Evolutionary conservation across 2,329 filamentous ascomycete genomes (phyloP), one percentile per base, ranked within the genome.

Genomic region (Trichoderma simmonsii): DNA sequence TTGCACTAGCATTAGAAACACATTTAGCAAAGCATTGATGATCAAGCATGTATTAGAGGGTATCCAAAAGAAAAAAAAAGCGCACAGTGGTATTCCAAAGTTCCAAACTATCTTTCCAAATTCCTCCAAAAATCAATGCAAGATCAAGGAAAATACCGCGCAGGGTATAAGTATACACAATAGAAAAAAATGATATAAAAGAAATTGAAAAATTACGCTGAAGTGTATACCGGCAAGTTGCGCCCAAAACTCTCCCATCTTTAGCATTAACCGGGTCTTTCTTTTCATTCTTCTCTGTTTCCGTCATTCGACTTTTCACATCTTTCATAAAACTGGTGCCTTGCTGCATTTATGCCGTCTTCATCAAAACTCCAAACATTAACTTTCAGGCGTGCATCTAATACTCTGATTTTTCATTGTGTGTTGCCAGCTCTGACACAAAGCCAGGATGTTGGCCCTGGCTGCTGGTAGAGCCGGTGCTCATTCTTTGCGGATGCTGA

Each of bases 321-420:
- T 66, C 26, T 21, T 48, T 62, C 39, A 21, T 34, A 34, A 34
- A 39, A 54, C 12, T 24, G 39, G 39, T 28, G 24, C 14, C 21
- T 21, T 24, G 15, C 21, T 51, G 4, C 28, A 28, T 60, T n/a
- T 21, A 21, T 39, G n/a, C 59, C 65, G n/a, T 54, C 57, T 34
- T 51, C 21, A 51, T 54, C 57, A 48, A 61, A 34, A 15, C 39
- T 21, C 39, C 34, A 26, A 48, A 60, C 6, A 26, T 30, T 30
- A 14, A n/a, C 15, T 12, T 32, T 62, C 36, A 3, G 21, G 24
- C 4, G 36, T 71, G 70, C 18, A 26, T 34, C 32, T 72, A 73
- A 73, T 86, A 77, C 77, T 87, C 86, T 74, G 86, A 86, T 0
- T 73, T 76, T 79, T 88, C 86, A 9, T 76, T 77, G 72, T 88